Percentiles rank a stretch among this genome's conserved stretches.
Conservation (phyloP, 331 rosid species). For the Telfairia occidentalis region DNA sequence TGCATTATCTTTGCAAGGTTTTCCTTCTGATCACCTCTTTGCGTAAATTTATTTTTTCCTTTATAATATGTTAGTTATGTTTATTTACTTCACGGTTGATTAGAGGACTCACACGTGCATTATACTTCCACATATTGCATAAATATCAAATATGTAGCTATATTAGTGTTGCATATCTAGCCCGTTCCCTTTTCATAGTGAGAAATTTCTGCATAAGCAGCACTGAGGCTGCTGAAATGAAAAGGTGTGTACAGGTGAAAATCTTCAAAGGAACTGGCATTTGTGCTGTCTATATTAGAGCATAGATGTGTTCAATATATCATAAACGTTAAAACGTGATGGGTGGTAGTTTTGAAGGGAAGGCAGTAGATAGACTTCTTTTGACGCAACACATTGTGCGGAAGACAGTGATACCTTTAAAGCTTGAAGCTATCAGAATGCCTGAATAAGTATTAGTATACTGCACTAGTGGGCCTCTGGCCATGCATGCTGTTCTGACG, state of each 20-base stretch:
- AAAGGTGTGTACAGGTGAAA: background rate
- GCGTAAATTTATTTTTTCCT: slow-evolving; percentile 18
- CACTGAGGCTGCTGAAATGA: background rate
- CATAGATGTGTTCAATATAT: background rate
- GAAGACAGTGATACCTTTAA: background rate
- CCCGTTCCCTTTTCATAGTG: background rate
- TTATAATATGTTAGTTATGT: background rate
- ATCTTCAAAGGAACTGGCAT: background rate
- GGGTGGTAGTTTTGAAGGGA: background rate
- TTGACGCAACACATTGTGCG: background rate
- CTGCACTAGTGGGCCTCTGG: background rate
- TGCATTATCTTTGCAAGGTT: slow-evolving; percentile 99
- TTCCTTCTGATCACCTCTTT: slow-evolving; percentile 3
- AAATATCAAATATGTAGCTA: background rate
- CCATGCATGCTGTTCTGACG: background rate
- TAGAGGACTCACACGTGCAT: background rate
- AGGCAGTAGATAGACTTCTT: background rate
- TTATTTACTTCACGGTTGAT: background rate
- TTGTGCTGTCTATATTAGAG: background rate
- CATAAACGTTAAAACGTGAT: background rate
- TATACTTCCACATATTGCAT: background rate
- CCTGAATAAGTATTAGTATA: background rate
- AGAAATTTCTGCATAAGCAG: background rate
- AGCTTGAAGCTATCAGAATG: background rate
- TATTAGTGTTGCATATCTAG: background rate